phyloP scores from a whole-genome alignment of 164 flowering plant species.

The Berberis vulgaris region DNA sequence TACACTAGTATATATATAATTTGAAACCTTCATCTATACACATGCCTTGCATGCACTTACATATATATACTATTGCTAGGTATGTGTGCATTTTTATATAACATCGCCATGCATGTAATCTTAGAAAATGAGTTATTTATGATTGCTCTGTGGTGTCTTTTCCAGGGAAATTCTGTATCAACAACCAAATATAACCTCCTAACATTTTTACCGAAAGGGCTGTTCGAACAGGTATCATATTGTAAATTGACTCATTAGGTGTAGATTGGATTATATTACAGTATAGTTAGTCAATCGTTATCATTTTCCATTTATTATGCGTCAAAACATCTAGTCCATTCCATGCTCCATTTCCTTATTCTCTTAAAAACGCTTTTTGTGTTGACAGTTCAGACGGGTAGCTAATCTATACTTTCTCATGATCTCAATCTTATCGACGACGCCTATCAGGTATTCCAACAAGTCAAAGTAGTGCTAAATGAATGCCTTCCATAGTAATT shows the following conservation, averaged over 20 bases:
- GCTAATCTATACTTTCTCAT: slow-evolving; percentile 92
- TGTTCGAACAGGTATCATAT: slow-evolving; percentile 83
- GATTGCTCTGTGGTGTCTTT: slow-evolving; percentile 8
- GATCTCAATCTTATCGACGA: slow-evolving; percentile 87
- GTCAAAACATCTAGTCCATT: background rate
- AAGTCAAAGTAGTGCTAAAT: background rate
- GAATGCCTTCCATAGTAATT: no score
- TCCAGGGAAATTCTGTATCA: slow-evolving; percentile 88
- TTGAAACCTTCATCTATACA: background rate
- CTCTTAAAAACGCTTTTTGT: slow-evolving; percentile 15
- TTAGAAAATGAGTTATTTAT: background rate
- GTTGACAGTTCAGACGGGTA: slow-evolving; percentile 96
- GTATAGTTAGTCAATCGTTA: background rate
- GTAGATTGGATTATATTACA: background rate
- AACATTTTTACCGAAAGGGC: slow-evolving; percentile 91
- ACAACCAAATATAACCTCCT: slow-evolving; percentile 85
- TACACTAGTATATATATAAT: background rate
- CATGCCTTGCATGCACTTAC: background rate
- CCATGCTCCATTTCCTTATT: background rate
- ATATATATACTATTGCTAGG: background rate
- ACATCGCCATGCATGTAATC: no score
- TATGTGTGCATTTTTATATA: background rate
- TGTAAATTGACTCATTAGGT: background rate
- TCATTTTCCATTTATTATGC: background rate
- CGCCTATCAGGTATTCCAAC: slow-evolving; percentile 72